Base-by-base conservation (phyloP, 768 basidiomycete genomes). In the Megacollybia marginata region DNA sequence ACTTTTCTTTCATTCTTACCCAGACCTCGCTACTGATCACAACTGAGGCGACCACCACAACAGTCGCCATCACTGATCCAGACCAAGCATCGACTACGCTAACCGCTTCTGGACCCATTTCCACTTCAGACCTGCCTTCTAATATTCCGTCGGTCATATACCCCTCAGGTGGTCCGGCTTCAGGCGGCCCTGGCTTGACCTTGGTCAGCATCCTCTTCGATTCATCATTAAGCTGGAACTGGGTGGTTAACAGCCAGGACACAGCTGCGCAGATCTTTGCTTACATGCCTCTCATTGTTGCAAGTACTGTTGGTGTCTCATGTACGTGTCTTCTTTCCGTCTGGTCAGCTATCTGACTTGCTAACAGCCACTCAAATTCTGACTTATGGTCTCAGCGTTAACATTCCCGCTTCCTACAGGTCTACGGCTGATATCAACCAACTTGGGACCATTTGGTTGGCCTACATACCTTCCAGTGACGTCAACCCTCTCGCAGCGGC, bases 261-360 rank as follows among this genome's bases (percentile, higher is more conserved):
- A 76, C 87, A 1, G 72, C 79, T 2, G 83, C 75, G 44, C 90
- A 97, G 68, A 73, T 98, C 40, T 88, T 97, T 59, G 79, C 76
- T 11, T 85, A 74, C 58, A 67, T 85, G 48, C 89, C 91, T 1
- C 23, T 59, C 0, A 61, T 73, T 42, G 61, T 75, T 28, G 50
- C 56, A 1, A 62, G 56, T 9, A 67, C 69, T 9, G 56, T 74
- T 1, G 60, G 52, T 0, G 59, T 70, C 48, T 44, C 57, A 48
- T 42, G 73, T 71, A 46, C 32, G 63, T 59, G 23, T 18, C 19
- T 48, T 34, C 61, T 33, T n/a, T 31, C 47, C n/a, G 31, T 53
- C 18, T 43, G n/a, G 46, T 33, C 53, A 49, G 9, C 19, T 53
- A 33, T 42, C 48, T 20, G n/a, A 11, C 6, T 15, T 9, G 36